Conservation (phyloP, 441 rosid species). For the Mallotus repandus region DNA sequence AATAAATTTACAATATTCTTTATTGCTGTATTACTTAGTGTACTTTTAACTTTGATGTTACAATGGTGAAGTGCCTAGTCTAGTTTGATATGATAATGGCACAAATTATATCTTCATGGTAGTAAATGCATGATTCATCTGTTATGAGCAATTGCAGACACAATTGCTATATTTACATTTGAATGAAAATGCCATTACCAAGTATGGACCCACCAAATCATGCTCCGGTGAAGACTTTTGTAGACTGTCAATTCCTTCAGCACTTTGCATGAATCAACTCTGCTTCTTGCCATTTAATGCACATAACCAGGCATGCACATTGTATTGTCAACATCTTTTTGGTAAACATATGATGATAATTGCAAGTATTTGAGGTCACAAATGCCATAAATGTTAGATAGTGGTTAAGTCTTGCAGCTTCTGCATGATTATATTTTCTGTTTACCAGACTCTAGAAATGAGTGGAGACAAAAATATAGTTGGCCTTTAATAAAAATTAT, state of each 20-base stretch:
- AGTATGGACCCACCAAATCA: background rate
- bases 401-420: background rate
- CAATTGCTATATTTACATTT: background rate
- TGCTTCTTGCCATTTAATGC: background rate
- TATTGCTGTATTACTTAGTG: conserved; percentile 10
- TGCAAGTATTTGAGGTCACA: conserved; percentile 6
- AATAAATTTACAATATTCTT: conserved; percentile 6
- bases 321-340: background rate
- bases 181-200: conserved; percentile 1
- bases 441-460: background rate
- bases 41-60: background rate
- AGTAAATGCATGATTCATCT: background rate
- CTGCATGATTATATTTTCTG: background rate
- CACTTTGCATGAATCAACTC: conserved; percentile 7
- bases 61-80: background rate
- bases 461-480: background rate
- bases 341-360: background rate
- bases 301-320: background rate
- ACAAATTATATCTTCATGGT: background rate
- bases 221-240: background rate
- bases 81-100: background rate
- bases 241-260: background rate
- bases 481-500: background rate
- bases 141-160: background rate
- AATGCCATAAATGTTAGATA: background rate